Evolutionary conservation across 148 eudicot genomes (phyloP).

Genomic region (Rhododendron kiyosumense): DNA sequence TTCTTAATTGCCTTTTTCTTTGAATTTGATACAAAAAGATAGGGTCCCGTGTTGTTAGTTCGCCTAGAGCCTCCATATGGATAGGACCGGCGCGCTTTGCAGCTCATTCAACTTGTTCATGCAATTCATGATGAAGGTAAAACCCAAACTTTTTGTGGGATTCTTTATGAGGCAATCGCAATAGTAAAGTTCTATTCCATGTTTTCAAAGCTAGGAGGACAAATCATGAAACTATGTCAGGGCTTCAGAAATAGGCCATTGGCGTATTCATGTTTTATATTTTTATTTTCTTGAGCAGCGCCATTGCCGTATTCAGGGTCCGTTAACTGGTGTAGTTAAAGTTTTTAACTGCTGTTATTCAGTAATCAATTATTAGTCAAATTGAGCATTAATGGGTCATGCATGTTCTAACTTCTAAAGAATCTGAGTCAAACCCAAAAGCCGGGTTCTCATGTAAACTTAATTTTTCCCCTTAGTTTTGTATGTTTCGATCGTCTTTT

Average conservation of each 20-base stretch:
- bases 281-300: background rate
- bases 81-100: too few relatives aligned
- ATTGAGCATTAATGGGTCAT: background rate
- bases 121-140: background rate
- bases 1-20: too few relatives aligned
- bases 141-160: background rate
- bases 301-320: background rate
- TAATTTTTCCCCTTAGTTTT: too few relatives aligned
- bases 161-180: background rate
- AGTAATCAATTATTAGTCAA: background rate
- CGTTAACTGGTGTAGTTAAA: background rate
- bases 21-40: too few relatives aligned
- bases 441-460: background rate
- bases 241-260: background rate
- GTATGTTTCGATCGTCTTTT: too few relatives aligned
- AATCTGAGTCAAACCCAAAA: background rate
- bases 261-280: background rate
- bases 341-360: background rate
- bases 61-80: too few relatives aligned
- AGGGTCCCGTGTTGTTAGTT: too few relatives aligned
- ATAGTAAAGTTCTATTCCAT: background rate
- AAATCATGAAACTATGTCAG: background rate
- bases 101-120: too few relatives aligned
- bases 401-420: background rate
- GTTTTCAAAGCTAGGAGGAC: background rate